Percentiles rank a stretch among this genome's conserved stretches.
These are phyloP conservation scores for Rhytidiadelphus loreus DNA, from an alignment of 225 moss, liverwort and hornwort species.

Conservation along the genomic window DNA sequence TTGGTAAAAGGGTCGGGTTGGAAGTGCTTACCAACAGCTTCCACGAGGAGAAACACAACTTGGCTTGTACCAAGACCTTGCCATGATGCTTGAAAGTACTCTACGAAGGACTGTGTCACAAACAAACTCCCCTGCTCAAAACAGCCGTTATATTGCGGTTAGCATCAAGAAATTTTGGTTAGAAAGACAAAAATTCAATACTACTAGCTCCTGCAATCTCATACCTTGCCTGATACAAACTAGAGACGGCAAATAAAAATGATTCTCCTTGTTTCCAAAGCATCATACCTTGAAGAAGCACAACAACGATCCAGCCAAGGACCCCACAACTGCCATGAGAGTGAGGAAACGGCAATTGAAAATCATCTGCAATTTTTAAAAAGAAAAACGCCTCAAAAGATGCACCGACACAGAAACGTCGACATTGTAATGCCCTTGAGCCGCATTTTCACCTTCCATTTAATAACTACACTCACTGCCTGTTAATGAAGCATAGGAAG, in stretches of 20 bases:
- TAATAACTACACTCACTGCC: background rate
- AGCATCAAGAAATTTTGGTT: background rate
- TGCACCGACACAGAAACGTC: background rate
- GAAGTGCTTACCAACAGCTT: constrained; percentile 62
- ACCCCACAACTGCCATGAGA: constrained; percentile 84
- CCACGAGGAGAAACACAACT: constrained; percentile 94
- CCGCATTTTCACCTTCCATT: background rate
- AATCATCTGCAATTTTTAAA: constrained; percentile 43
- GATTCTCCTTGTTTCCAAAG: background rate
- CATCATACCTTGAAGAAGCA: constrained; percentile 74
- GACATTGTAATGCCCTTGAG: background rate
- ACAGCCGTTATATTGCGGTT: background rate
- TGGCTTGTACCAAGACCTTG: constrained; percentile 65
- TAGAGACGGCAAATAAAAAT: background rate
- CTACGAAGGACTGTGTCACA: constrained; percentile 51
- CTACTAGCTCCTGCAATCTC: background rate
- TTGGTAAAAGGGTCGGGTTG: background rate
- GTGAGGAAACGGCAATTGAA: constrained; percentile 92
- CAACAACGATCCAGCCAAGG: constrained; percentile 72
- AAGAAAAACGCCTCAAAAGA: background rate
- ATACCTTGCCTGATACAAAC: background rate
- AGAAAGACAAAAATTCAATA: background rate
- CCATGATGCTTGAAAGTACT: constrained; percentile 67
- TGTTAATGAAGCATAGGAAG: background rate
- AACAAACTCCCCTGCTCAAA: constrained; percentile 71